phyloP scores from a whole-genome alignment of 2,329 filamentous ascomycete genomes.

The Nectriaceae sp. region DNA sequence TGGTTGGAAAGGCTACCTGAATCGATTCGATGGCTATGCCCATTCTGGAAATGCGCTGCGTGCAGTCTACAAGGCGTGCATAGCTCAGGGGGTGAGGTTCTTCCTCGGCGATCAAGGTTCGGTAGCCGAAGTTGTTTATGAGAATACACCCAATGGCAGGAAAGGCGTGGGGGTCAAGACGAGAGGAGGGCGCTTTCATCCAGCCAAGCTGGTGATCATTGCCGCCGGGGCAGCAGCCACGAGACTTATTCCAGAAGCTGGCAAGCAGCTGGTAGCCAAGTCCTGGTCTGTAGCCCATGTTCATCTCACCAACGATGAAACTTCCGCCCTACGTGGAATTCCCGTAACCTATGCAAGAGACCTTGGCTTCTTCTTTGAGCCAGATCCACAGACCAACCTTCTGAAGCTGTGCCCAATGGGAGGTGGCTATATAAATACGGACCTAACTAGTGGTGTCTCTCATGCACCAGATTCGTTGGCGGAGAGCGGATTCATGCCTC shows the following conservation, averaged over 20 bases:
- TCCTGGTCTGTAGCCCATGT: constrained; percentile 63
- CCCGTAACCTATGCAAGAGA: constrained; percentile 63
- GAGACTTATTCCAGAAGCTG: constrained; percentile 49
- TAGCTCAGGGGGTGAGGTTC: constrained; percentile 24
- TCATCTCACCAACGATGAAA: constrained; percentile 56
- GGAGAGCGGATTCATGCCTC: constrained; percentile 52
- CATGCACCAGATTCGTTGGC: constrained; percentile 33
- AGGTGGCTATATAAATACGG: constrained; percentile 54
- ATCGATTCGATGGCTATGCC: constrained; percentile 58
- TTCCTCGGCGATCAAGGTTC: constrained; percentile 30
- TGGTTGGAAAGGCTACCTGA: constrained; percentile 60
- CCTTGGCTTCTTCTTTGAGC: constrained; percentile 67
- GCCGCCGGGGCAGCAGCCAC: constrained; percentile 53
- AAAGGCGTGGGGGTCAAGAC: constrained; percentile 20
- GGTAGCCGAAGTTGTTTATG: constrained; percentile 26
- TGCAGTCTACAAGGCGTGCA: constrained; percentile 46
- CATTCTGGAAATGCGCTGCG: constrained; percentile 54
- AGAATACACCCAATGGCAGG: constrained; percentile 7
- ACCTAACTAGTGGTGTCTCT: constrained; percentile 36
- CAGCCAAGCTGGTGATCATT: constrained; percentile 47
- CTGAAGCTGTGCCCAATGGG: constrained; percentile 63
- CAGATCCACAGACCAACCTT: constrained; percentile 57
- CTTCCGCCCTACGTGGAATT: constrained; percentile 54
- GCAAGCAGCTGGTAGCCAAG: constrained; percentile 53
- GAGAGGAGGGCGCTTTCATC: constrained; percentile 11